phyloP scores from a whole-genome alignment of 768 basidiomycete species.

The Calocybe cyanea region DNA sequence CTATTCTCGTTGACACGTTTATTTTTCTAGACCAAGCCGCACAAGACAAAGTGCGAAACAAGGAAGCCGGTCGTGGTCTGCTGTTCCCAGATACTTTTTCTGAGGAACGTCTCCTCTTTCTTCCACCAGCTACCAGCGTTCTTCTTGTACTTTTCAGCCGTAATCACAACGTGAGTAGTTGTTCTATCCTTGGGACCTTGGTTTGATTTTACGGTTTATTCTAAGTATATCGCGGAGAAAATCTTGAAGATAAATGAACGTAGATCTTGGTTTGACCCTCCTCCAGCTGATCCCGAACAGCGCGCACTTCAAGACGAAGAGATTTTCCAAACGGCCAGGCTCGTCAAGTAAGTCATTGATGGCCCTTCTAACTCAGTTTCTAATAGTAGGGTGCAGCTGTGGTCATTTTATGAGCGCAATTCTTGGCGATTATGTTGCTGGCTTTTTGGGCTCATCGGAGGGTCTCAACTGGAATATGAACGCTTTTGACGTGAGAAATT shows the following conservation, averaged over 20 bases:
- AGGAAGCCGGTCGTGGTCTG: conserved; percentile 42
- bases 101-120: conserved; percentile 47
- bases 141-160: conserved; percentile 53
- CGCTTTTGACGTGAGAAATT: conserved; percentile 35
- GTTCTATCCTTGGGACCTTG: not conserved
- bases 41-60: conserved; percentile 44
- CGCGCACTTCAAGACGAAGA: conserved; percentile 45
- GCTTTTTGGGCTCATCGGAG: conserved; percentile 52
- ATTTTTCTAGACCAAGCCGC: conserved; percentile 27
- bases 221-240: conserved; percentile 46
- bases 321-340: no score
- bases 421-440: conserved; percentile 56
- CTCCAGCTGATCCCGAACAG: conserved; percentile 25
- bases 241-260: conserved; percentile 55
- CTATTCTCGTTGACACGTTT: not conserved
- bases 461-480: conserved; percentile 53
- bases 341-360: conserved; percentile 54
- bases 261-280: conserved; percentile 42
- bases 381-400: conserved; percentile 25
- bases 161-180: conserved; percentile 50
- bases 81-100: no score
- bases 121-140: conserved; percentile 51
- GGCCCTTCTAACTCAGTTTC: not conserved
- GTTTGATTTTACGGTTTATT: not conserved
- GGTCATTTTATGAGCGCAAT: no score